Base-by-base conservation (phyloP, 2,329 filamentous ascomycete species). In the Albophoma yamanashiensis region DNA sequence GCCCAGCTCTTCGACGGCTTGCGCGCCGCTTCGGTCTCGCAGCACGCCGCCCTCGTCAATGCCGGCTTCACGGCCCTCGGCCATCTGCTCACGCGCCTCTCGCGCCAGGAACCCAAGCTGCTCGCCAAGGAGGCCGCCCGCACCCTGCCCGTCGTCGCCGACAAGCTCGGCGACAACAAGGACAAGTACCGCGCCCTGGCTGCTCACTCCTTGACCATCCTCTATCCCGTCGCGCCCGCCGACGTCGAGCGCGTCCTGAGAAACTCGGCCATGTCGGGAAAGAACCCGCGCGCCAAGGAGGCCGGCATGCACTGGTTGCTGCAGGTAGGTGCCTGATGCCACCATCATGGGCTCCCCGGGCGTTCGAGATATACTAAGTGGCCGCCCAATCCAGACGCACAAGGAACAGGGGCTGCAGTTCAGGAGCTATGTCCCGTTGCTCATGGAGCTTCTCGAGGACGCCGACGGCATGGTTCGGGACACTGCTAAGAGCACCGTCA, bases 361-460 rank as follows among this genome's bases (percentile, higher is more conserved):
- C 27, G 17, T 14, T 36, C 1, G 1, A 5, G 2, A 12, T 53
- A 31, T 22, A 31, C 31, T 53, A 14, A 52, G 2, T 12, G 22
- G 17, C 20, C n/a, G 43, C 38, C 34, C 12, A 6, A 15, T 31
- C 22, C 69, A 91, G 83, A 95, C 93, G 87, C 89, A 94, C 71
- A 83, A 87, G 69, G 88, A 91, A 59, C 84, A 92, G 61, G 86
- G 85, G 45, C 78, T 97, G 64, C 86, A 87, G 43, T 97, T 97
- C 75, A 88, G 91, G 63, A 79, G 78, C 68, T 96, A 95, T 71
- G 92, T 96, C 1, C 88, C 90, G 3, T 82, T 83, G 14, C 80
- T 97, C 47, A 93, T 97, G 76, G 88, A 91, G 59, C 83, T 94
- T 65, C 82, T 97, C 50, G 93, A 97, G 74, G 92, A 97, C 72